Conservation (phyloP, 441 rosid genomes). For the Croton laevigatus region DNA sequence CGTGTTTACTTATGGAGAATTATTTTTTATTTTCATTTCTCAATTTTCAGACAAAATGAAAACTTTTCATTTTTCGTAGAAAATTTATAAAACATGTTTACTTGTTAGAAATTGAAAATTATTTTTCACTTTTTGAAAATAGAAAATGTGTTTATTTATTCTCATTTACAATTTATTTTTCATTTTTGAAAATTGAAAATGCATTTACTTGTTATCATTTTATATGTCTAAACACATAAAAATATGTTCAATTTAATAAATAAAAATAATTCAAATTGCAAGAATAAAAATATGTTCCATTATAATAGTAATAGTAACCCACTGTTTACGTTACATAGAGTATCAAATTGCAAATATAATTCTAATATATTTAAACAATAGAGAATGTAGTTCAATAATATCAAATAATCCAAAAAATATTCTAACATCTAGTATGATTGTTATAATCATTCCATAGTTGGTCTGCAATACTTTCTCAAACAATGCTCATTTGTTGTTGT, state of each 20-base stretch:
- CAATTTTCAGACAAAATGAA: no score
- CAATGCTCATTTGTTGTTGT: slow-evolving; percentile 2
- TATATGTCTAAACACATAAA: not conserved
- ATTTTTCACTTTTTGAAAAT: no score
- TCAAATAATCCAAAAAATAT: not conserved
- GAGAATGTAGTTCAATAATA: not conserved
- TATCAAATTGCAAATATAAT: not conserved
- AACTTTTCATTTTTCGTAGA: no score
- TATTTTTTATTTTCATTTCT: no score
- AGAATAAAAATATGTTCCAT: not conserved
- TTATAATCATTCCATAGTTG: not conserved
- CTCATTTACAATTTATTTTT: not conserved
- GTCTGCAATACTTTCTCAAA: not conserved
- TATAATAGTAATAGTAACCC: not conserved
- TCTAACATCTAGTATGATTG: not conserved
- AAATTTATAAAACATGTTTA: no score
- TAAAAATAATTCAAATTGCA: not conserved
- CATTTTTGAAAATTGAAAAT: no score
- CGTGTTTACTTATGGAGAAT: no score
- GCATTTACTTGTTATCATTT: not conserved
- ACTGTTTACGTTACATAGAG: not conserved
- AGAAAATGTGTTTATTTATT: not conserved
- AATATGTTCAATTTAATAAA: not conserved
- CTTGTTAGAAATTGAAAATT: no score
- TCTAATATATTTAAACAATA: not conserved